phyloP scores from a whole-genome alignment of 2,329 filamentous ascomycete genomes.

The Aspergillus jensenii region DNA sequence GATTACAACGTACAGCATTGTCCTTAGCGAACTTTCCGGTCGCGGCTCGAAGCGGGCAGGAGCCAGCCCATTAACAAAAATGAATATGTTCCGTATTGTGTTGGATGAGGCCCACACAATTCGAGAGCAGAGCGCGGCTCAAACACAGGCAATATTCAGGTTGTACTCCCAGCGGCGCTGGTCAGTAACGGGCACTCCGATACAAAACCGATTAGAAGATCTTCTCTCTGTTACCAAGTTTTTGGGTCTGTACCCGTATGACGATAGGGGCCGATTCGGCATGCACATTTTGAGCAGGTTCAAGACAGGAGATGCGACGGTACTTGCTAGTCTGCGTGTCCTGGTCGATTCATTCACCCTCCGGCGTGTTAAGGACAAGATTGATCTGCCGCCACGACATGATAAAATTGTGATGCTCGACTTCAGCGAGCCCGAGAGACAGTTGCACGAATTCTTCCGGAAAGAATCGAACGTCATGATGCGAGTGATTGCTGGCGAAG shows the following conservation, averaged over 20 bases:
- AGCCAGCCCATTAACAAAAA: constrained; percentile 65
- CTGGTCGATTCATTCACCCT: constrained; percentile 94
- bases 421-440: constrained; percentile 72
- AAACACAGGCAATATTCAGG: constrained; percentile 80
- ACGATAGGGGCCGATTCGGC: constrained; percentile 72
- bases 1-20: constrained; percentile 88
- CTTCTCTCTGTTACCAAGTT: constrained; percentile 85
- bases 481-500: constrained; percentile 67
- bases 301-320: constrained; percentile 80
- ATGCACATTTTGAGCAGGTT: constrained; percentile 81
- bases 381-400: constrained; percentile 72
- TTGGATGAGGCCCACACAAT: constrained; percentile 95
- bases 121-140: constrained; percentile 75
- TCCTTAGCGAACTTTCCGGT: constrained; percentile 73
- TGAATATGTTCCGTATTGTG: constrained; percentile 92
- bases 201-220: constrained; percentile 92
- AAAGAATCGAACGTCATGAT: constrained; percentile 78
- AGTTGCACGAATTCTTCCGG: constrained; percentile 81
- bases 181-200: constrained; percentile 96
- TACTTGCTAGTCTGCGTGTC: constrained; percentile 76
- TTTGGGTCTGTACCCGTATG: constrained; percentile 79
- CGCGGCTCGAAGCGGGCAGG: constrained; percentile 60
- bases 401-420: constrained; percentile 73
- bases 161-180: constrained; percentile 80
- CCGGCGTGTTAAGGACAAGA: constrained; percentile 86